Conservation (phyloP, 306 rosid species). For the Ammopiptanthus mongolicus region DNA sequence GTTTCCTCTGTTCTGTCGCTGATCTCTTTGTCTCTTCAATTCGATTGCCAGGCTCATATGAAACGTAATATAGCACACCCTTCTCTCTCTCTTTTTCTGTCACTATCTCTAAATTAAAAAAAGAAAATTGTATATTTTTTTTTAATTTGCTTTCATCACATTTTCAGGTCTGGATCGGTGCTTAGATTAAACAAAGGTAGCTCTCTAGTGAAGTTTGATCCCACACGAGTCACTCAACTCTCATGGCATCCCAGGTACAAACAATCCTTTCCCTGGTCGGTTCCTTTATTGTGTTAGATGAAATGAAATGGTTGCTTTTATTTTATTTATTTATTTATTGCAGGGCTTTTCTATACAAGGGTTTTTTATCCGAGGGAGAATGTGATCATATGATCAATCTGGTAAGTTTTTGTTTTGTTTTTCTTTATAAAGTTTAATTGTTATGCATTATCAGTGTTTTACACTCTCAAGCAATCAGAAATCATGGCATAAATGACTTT, state of each 20-base stretch:
- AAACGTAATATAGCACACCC: slow-evolving; percentile 24
- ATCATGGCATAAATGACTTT: no score
- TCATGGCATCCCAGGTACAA: slow-evolving; percentile 84
- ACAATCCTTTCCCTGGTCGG: background rate
- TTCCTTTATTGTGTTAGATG: background rate
- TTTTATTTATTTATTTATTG: background rate
- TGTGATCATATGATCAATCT: slow-evolving; percentile 72
- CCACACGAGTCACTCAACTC: slow-evolving; percentile 76
- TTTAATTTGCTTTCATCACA: background rate
- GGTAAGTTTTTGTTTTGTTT: slow-evolving; percentile 35
- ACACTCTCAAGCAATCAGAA: no score
- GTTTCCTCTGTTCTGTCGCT: slow-evolving; percentile 39
- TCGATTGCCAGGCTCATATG: slow-evolving; percentile 38
- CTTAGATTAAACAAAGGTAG: slow-evolving; percentile 35
- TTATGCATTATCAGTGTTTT: no score
- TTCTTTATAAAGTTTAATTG: background rate
- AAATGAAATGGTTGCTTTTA: background rate
- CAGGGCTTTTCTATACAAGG: slow-evolving; percentile 85
- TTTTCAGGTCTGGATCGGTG: slow-evolving; percentile 53
- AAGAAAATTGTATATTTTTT: background rate
- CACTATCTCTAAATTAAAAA: background rate
- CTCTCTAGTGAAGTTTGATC: slow-evolving; percentile 58
- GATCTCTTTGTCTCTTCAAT: slow-evolving; percentile 41
- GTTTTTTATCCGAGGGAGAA: slow-evolving; percentile 64
- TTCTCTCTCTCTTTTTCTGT: background rate